Evolutionary conservation across 768 basidiomycete species (phyloP), one percentile per base, ranked within the genome.

Genomic region (Calvatia gigantea): DNA sequence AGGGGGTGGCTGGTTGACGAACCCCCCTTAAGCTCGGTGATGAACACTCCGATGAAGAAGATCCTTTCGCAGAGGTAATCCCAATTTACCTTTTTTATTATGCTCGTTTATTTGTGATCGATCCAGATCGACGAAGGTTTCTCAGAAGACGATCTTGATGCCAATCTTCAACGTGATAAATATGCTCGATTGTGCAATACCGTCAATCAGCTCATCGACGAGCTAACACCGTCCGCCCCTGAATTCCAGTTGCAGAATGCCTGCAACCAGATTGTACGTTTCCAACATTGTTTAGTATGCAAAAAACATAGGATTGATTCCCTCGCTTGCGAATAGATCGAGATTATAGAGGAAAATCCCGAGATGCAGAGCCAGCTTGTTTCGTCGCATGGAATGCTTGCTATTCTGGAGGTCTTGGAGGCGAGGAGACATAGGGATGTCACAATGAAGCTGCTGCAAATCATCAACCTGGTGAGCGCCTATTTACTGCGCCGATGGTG

Each of bases 121-220:
- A 37, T 28, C 19, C 58, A 89, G 90, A 95, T 96, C 56, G 94
- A 97, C 63, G 94, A 95, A 74, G 91, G 89, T 6, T 95, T 94
- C 61, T 87, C 84, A 1, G 92, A 95, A 61, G 90, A 93, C 59
- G 94, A 96, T 65, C 76, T 97, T 1, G 94, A 97, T 64, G 82
- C 94, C 1, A 96, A 96, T 62, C 76, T 98, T 17, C 85, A 92
- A 58, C 83, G 97, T 28, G 97, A 99, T 73, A 96, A 97, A 74
- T 79, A 92, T 61, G 95, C 97, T 1, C 81, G 94, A 19, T 73
- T 98, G 33, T 92, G 85, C 65, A 87, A 82, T 51, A 79, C 80
- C 35, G 89, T 97, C 52, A 91, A 85, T 59, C 85, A 88, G 58
- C 79, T 95, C 55, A 87, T 98, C 33, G 96, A 97, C 60, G 83